Percentiles rank a stretch among this genome's conserved stretches.
phyloP scores from a whole-genome alignment of 768 basidiomycete genomes.

The Clathrus columnatus region DNA sequence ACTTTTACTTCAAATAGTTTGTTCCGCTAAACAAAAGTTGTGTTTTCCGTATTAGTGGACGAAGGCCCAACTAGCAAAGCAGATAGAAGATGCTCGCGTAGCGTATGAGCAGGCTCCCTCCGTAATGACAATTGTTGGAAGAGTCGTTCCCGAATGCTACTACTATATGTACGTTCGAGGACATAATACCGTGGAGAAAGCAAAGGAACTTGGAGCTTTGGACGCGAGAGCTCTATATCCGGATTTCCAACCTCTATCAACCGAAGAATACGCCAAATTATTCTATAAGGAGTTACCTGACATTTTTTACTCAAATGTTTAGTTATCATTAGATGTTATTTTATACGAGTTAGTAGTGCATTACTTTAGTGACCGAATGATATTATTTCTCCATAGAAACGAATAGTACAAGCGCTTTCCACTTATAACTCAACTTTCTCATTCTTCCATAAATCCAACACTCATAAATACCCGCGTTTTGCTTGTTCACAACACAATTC shows the following conservation, averaged over 20 bases:
- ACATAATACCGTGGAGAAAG: conserved; percentile 23
- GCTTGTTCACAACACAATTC: too few species aligned
- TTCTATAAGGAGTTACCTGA: conserved; percentile 13
- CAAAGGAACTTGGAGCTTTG: conserved; percentile 19
- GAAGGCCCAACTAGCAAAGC: neutral
- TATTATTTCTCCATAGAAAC: too few species aligned
- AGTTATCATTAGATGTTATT: neutral
- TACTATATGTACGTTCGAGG: conserved; percentile 7
- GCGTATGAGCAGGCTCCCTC: neutral
- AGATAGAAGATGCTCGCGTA: neutral
- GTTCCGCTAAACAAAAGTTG: too few species aligned
- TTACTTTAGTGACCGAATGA: too few species aligned
- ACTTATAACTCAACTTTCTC: too few species aligned
- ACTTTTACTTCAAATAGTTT: too few species aligned
- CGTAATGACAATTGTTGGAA: neutral
- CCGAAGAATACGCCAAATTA: conserved; percentile 20
- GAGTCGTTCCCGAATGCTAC: neutral
- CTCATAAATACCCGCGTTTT: too few species aligned
- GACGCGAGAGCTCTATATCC: conserved; percentile 26
- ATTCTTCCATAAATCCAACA: too few species aligned
- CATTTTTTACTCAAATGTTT: neutral
- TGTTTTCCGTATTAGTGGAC: too few species aligned
- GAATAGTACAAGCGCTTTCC: too few species aligned
- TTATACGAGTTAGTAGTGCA: too few species aligned
- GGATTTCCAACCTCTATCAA: conserved; percentile 13